Evolutionary conservation across 192 early-diverging fungal genomes (phyloP).

Genomic region (Lobosporangium transversale): DNA sequence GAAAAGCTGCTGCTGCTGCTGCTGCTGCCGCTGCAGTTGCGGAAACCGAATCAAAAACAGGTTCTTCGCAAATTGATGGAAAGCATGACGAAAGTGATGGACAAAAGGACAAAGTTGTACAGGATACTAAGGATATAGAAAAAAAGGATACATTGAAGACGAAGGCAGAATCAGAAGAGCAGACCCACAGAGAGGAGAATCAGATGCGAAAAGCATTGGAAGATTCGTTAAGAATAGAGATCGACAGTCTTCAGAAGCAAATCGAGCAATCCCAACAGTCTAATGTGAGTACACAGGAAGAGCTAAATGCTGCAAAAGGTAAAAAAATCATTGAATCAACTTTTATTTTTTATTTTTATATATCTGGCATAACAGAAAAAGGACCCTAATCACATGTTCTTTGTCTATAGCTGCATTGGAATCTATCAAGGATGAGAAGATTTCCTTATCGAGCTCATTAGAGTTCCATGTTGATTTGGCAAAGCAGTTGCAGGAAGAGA

Average conservation of each 20-base stretch:
- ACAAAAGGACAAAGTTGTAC: neutral
- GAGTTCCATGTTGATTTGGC: constrained; percentile 44
- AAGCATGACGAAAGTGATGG: neutral
- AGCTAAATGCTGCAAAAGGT: constrained; percentile 52
- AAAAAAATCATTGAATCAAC: no score
- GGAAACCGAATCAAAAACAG: constrained; percentile 1
- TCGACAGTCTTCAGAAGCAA: constrained; percentile 27
- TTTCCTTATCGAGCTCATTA: constrained; percentile 30
- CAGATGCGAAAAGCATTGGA: constrained; percentile 30
- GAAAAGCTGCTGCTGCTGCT: constrained; percentile 23
- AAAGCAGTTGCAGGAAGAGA: constrained; percentile 41
- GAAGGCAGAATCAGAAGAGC: constrained; percentile 16
- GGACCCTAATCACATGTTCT: no score
- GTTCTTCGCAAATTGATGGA: neutral
- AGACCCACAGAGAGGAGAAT: constrained; percentile 29
- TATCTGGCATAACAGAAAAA: no score
- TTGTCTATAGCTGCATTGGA: constrained; percentile 34
- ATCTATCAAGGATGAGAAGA: constrained; percentile 28
- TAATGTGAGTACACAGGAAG: constrained; percentile 9
- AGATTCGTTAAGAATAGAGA: constrained; percentile 23
- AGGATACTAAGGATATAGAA: neutral
- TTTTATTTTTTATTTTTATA: no score
- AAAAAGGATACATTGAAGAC: neutral
- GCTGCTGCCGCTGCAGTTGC: constrained; percentile 13
- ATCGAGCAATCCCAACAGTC: constrained; percentile 12